These are phyloP conservation scores for Flueggea neowawraea DNA, from an alignment of 441 rosid species.

Conservation along the genomic window DNA sequence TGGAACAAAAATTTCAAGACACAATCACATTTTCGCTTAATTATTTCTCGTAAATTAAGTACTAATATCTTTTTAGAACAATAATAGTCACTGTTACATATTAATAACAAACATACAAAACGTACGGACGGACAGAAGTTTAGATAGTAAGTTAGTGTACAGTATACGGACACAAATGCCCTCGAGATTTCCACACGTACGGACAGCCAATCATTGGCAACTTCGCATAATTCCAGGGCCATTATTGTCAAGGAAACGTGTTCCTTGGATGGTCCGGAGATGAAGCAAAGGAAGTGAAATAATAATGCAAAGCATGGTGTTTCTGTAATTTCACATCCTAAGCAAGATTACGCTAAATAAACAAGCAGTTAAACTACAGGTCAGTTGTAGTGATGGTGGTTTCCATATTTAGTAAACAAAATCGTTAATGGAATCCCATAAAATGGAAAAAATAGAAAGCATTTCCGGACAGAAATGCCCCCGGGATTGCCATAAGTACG, in stretches of 20 bases:
- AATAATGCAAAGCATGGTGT: conserved; percentile 3
- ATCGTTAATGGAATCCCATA: background rate
- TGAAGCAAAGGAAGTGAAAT: background rate
- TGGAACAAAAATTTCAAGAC: conserved; percentile 16
- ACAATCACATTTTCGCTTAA: too few relatives aligned
- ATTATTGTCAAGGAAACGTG: conserved; percentile 7
- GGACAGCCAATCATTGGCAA: conserved; percentile 30
- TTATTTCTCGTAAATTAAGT: background rate
- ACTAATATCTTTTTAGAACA: too few relatives aligned
- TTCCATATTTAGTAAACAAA: too few relatives aligned
- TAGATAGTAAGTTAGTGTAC: background rate
- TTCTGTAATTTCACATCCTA: conserved; percentile 14
- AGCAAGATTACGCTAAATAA: too few relatives aligned
- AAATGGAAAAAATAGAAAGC: conserved; percentile 1
- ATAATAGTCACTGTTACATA: too few relatives aligned
- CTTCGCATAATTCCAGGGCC: conserved; percentile 19
- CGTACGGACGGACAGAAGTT: too few relatives aligned
- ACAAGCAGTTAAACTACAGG: too few relatives aligned
- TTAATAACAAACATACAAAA: too few relatives aligned
- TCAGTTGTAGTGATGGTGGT: too few relatives aligned
- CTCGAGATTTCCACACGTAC: conserved; percentile 37
- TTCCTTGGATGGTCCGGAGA: background rate
- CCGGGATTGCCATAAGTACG: conserved; percentile 33
- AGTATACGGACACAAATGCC: conserved; percentile 34
- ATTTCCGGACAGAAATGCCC: conserved; percentile 38